Evolutionary conservation across 805 yeast species (phyloP), one percentile per base, ranked within the genome.

Genomic region (Priceomyces medius): DNA sequence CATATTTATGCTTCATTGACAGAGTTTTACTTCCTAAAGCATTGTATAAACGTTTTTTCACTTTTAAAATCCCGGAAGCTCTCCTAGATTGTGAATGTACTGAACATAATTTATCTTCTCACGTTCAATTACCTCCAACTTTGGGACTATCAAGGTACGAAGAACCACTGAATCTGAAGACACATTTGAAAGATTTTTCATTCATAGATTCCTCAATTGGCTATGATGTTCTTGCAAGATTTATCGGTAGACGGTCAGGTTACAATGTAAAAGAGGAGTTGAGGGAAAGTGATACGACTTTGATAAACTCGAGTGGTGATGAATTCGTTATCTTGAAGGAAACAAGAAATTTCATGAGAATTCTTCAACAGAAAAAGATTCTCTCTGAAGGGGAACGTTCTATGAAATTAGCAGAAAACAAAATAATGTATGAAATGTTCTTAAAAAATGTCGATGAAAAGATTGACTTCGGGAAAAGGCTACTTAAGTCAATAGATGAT

Each of bases 291-390:
- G 52, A 50, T 13, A 58, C 65, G 3, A 56, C 47, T 27, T 56
- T 64, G 42, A 57, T 63, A 36, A 65, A 65, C 45, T 52, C 63
- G 19, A 43, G 41, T 21, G 72, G 72, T 47, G 72, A 68, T 42
- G 74, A 69, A 50, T 68, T 58, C 45, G 59, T 67, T 20, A 66
- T 68, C 23, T 54, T 68, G 36, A 66, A 65, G 46, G 68, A 67
- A 38, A 29, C 44, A 13, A 46, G 47, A 5, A 49, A 50, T 4
- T 48, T 45, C 31, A 43, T 66, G 3, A 53, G 73, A 31, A 54
- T 67, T 9, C 42, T 66, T 6, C 62, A 55, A 44, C 55, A 58
- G 36, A 33, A 51, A 4, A 41, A 32, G 2, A 23, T 29, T 4
- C 35, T 40, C 2, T 50, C 51, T 4, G 49, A 45, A 20, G 28